These are phyloP conservation scores for Mycena galopus DNA, from an alignment of 768 basidiomycete species.

Conservation along the genomic window DNA sequence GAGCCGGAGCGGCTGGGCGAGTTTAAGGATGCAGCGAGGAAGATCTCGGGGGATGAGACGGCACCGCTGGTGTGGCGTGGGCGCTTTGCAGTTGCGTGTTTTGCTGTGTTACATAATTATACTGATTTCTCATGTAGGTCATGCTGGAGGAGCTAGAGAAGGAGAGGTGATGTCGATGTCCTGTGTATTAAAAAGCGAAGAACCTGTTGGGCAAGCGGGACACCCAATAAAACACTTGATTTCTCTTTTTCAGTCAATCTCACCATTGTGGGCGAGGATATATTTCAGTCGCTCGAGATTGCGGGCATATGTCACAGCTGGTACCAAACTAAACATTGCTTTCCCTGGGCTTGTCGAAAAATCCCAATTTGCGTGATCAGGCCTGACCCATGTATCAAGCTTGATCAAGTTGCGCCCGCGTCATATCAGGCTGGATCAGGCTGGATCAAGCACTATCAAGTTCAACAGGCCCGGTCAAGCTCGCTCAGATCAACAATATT, in stretches of 20 bases:
- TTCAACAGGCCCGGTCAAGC: neutral
- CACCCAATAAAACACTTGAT: neutral
- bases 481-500: neutral
- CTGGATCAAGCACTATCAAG: neutral
- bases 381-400: neutral
- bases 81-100: slow-evolving; percentile 26
- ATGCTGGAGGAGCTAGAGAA: slow-evolving; percentile 20
- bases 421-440: neutral
- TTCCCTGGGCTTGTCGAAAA: no score
- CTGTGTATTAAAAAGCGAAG: neutral
- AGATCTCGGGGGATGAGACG: slow-evolving; percentile 9
- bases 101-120: neutral
- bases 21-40: slow-evolving; percentile 16
- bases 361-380: neutral
- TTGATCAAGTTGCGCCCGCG: neutral
- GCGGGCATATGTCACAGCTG: neutral
- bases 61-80: slow-evolving; percentile 18
- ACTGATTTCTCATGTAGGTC: slow-evolving; percentile 2
- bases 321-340: no score
- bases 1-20: neutral
- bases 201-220: neutral
- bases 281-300: neutral
- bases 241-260: neutral
- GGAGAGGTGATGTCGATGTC: slow-evolving; percentile 8
- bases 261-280: neutral